Conservation (phyloP, 495 filamentous ascomycete genomes). For the Daldinia grandis region DNA sequence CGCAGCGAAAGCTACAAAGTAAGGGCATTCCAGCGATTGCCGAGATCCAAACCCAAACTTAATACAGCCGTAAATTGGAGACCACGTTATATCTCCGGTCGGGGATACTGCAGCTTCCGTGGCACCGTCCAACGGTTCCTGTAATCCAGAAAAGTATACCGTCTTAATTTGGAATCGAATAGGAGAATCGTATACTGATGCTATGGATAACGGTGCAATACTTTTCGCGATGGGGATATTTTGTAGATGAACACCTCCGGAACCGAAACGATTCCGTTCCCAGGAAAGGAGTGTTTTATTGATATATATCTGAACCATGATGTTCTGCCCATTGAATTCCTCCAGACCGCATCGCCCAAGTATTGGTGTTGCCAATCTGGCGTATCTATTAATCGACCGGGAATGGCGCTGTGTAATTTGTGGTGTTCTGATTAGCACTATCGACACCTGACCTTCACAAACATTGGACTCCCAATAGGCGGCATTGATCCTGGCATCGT, state of each 20-base stretch:
- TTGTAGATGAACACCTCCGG: constrained; percentile 23
- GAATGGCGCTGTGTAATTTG: background rate
- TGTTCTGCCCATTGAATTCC: background rate
- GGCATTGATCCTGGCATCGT: constrained; percentile 9
- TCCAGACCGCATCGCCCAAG: background rate
- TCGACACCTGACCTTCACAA: background rate
- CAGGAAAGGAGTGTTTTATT: constrained; percentile 8
- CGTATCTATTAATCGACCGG: background rate
- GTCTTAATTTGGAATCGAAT: background rate
- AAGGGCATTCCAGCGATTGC: background rate
- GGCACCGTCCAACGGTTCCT: too few species aligned
- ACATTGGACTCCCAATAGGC: background rate
- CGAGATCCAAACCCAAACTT: background rate
- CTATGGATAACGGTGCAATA: background rate
- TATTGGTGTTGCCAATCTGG: constrained; percentile 16
- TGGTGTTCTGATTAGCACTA: constrained; percentile 11
- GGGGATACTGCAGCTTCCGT: background rate
- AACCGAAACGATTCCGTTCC: constrained; percentile 13
- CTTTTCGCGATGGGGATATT: constrained; percentile 12
- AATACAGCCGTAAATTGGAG: constrained; percentile 7
- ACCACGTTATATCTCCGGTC: constrained; percentile 3
- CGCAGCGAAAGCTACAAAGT: constrained; percentile 1
- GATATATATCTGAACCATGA: constrained; percentile 16
- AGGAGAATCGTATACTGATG: background rate
- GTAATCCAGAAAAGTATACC: background rate